Evolutionary conservation across 768 basidiomycete species (phyloP), one percentile per base, ranked within the genome.

Genomic region (Hericium erinaceus): DNA sequence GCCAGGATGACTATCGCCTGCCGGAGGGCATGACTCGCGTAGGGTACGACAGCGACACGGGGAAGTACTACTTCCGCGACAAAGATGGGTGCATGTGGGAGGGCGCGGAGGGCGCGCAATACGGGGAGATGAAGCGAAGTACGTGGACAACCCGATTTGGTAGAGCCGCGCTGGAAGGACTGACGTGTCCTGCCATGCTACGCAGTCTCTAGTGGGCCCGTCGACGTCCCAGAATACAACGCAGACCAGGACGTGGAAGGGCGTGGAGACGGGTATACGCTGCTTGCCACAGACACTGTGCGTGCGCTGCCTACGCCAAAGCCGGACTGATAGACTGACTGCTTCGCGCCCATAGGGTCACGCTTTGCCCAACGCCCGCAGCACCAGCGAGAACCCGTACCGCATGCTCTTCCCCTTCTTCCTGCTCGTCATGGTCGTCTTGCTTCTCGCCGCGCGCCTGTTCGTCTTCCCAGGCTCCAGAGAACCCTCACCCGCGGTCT

Each of bases 11-110:
- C n/a, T 77, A 79, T 63, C 74, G 79, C 60, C 74, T 81, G 54
- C 79, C 80, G 1, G 75, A 75, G 54, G 79, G 79, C 44, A 70
- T 79, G 67, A 73, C 81, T 60, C 81, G 89, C 38, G 80, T 87
- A 57, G 89, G 87, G 11, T 91, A 90, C 65, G 89, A 92, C 70
- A 73, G 83, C 3, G 89, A 91, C 72, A 76, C 77, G 1, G 78
- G 80, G 52, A 73, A 77, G 51, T 89, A 90, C 72, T 77, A 78
- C 66, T 91, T 84, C 71, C 76, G 77, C 24, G 81, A 82, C 67
- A 57, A 57, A 2, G 77, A 75, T 50, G 86, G 87, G 10, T 70
- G 67, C 8, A 66, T 69, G 60, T 82, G 65, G 84, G 82, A 81
- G 68, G 79, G 79, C 37, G 70, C 77, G 16, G 76, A 83, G 60